These are phyloP conservation scores for Stentor roeselii DNA, from an alignment of 73 alveolate genomes.

Conservation along the genomic window DNA sequence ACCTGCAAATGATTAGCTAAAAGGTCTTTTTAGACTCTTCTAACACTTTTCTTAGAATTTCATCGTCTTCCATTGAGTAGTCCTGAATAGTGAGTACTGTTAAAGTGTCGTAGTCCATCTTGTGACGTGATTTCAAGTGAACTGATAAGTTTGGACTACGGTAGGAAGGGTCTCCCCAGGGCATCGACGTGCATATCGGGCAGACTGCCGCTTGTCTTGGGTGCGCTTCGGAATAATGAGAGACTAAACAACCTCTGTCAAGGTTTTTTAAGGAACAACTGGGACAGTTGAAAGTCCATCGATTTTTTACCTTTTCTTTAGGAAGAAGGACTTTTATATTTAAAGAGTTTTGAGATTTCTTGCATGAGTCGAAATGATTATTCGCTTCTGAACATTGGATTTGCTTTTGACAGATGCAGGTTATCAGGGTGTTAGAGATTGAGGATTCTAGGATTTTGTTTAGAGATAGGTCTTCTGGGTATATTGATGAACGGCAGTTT, in stretches of 20 bases:
- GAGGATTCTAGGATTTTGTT: background rate
- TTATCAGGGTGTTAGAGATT: background rate
- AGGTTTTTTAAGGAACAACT: constrained; percentile 40
- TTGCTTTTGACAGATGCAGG: background rate
- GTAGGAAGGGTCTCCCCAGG: constrained; percentile 72
- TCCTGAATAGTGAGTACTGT: constrained; percentile 27
- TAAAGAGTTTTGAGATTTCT: too few relatives aligned
- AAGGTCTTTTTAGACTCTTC: constrained; percentile 33
- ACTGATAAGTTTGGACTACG: constrained; percentile 36
- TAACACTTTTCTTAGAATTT: constrained; percentile 47
- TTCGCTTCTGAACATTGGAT: background rate
- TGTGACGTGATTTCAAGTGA: constrained; percentile 53
- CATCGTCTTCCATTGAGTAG: constrained; percentile 63
- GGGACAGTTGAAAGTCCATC: constrained; percentile 64
- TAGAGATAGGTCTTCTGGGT: background rate
- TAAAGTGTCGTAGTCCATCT: constrained; percentile 46
- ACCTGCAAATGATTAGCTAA: too few relatives aligned
- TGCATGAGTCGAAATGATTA: background rate
- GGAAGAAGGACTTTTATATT: background rate
- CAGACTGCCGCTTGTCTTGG: constrained; percentile 51
- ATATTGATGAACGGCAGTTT: background rate
- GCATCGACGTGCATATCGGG: constrained; percentile 50
- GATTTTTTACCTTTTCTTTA: constrained; percentile 29
- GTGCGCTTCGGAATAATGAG: constrained; percentile 39
- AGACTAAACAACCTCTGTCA: constrained; percentile 53